phyloP scores from a whole-genome alignment of 2,329 filamentous ascomycete species.

The Thielaviopsis ethacetica region DNA sequence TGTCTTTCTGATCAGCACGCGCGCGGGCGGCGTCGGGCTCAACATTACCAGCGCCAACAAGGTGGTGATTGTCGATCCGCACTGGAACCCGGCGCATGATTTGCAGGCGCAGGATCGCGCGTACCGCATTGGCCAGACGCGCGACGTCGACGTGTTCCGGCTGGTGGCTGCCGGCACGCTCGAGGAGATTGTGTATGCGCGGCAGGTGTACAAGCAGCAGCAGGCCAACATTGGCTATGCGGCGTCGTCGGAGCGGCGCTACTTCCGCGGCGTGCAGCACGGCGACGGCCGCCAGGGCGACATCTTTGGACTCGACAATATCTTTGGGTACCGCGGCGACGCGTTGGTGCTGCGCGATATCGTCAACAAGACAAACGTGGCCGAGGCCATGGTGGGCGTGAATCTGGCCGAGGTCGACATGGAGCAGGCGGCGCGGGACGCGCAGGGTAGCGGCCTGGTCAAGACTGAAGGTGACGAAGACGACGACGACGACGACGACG shows the following conservation, averaged over 20 bases:
- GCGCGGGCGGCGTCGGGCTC: constrained; percentile 79
- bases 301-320: constrained; percentile 77
- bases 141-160: constrained; percentile 90
- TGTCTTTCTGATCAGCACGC: constrained; percentile 89
- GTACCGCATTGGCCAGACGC: constrained; percentile 82
- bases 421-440: constrained; percentile 40
- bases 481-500: constrained; percentile 33
- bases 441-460: constrained; percentile 17
- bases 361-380: constrained; percentile 95
- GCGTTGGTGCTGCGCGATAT: constrained; percentile 81
- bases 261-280: constrained; percentile 89
- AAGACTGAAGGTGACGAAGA: constrained; percentile 24
- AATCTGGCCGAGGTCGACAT: constrained; percentile 62
- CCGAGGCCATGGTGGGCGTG: constrained; percentile 77
- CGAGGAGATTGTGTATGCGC: constrained; percentile 91
- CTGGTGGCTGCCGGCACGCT: constrained; percentile 83
- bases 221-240: constrained; percentile 96
- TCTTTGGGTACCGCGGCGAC: constrained; percentile 68
- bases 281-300: constrained; percentile 72
- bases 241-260: constrained; percentile 77
- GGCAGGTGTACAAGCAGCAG: constrained; percentile 98
- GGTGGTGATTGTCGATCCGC: constrained; percentile 90
- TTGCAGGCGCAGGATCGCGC: constrained; percentile 92
- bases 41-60: constrained; percentile 98
- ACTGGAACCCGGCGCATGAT: constrained; percentile 94